Evolutionary conservation across 1,284 basidiomycete genomes (phyloP), one percentile per base, ranked within the genome.

Genomic region (Entoloma clypeatum): DNA sequence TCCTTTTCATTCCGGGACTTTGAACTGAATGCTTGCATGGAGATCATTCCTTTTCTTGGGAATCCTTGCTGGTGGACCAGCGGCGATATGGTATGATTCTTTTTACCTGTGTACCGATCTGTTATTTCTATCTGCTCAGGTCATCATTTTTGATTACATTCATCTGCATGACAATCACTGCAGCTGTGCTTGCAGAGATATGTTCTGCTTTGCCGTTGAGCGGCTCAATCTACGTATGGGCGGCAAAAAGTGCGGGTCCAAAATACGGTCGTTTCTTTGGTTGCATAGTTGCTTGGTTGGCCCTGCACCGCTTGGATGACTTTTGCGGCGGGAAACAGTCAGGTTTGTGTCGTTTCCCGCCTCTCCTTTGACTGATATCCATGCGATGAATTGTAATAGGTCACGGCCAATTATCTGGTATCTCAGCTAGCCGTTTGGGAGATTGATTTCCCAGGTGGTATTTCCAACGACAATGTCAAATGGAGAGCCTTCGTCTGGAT

Each of bases 161-260:
- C 57, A 60, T 90, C 30, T 87, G 89, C 62, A 89, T 88, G 86
- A 75, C 74, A 54, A 88, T 92, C 42, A 92, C 86, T 4, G 90
- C 90, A 3, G 80, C 77, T 9, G 82, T 91, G 24, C 69, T 93
- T 22, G 89, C 90, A 17, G 90, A 93, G 58, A 79, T 92, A 33
- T 92, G 88, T 60, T 91, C 88, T 26, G 87, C 87, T 2, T 66
- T 92, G 13, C 89, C 89, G 3, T 63, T 92, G 30, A 89, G 86
- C 41, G 90, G 90, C 6, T 91, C 87, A 6, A 92, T 92, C 60
- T 92, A 92, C 62, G 81, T 91, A 43, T 92, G 90, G 90, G 85
- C 87, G 0, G 89, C 88, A 19, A 88, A 90, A 56, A 88, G 87
- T 51, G 90, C 86, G 4, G 89, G 89, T 2, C 81, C 81, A 10